A percentile compares a stretch with the other conserved stretches of the same genome.
phyloP scores from a whole-genome alignment of 1,139 yeast genomes.

The Candida sp. region DNA sequence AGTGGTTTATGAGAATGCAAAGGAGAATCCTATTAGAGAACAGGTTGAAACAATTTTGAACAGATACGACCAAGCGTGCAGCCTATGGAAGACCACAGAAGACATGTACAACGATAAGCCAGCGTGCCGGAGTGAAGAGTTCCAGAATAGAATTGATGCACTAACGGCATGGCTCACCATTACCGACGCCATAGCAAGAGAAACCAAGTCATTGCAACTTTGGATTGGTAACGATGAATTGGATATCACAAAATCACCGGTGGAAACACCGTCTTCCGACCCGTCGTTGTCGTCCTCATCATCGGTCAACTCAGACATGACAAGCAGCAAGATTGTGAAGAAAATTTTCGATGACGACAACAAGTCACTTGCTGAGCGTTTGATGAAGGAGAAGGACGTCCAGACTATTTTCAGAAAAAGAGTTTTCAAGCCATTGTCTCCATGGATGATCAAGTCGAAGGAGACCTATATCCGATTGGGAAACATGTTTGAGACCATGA shows the following conservation, averaged over 20 bases:
- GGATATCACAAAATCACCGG: constrained; percentile 53
- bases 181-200: constrained; percentile 69
- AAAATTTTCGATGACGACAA: constrained; percentile 60
- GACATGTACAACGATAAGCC: constrained; percentile 87
- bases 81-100: constrained; percentile 78
- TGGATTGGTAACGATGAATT: constrained; percentile 88
- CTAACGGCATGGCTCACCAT: constrained; percentile 85
- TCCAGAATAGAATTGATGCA: constrained; percentile 72
- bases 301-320: constrained; percentile 31
- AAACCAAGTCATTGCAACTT: constrained; percentile 53
- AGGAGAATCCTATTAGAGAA: constrained; percentile 33
- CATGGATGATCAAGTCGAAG: constrained; percentile 82
- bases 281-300: neutral
- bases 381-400: constrained; percentile 86
- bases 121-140: constrained; percentile 64
- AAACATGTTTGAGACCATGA: constrained; percentile 66
- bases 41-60: constrained; percentile 65
- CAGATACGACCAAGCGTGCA: constrained; percentile 70
- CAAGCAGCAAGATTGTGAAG: constrained; percentile 25
- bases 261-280: constrained; percentile 21
- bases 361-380: constrained; percentile 79
- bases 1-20: constrained; percentile 44
- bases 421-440: constrained; percentile 63
- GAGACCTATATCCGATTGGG: constrained; percentile 69
- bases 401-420: constrained; percentile 66